Conservation (phyloP, 1,284 basidiomycete species). For the Volvariella surrecta region DNA sequence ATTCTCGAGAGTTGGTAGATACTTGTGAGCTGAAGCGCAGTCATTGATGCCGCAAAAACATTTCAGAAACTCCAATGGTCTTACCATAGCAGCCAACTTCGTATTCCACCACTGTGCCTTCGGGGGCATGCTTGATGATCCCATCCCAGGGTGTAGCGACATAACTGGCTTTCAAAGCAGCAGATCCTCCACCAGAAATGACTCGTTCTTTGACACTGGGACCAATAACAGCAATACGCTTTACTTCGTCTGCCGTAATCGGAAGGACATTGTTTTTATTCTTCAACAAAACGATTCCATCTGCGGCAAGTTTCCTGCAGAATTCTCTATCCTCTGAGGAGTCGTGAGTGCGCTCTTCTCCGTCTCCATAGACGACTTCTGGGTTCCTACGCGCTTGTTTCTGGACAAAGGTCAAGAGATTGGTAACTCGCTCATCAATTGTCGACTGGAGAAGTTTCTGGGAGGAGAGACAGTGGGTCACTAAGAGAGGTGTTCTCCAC, state of each 20-base stretch:
- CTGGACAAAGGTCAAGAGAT: slow-evolving; percentile 50
- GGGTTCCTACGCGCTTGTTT: slow-evolving; percentile 48
- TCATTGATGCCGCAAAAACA: slow-evolving; percentile 1
- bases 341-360: slow-evolving; percentile 49
- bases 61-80: slow-evolving; percentile 9
- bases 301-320: slow-evolving; percentile 48
- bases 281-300: slow-evolving; percentile 65
- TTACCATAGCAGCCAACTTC: slow-evolving; percentile 54
- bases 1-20: slow-evolving; percentile 52
- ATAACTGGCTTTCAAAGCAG: slow-evolving; percentile 63
- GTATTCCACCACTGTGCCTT: slow-evolving; percentile 38
- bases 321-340: slow-evolving; percentile 46
- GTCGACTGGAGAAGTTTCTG: slow-evolving; percentile 46
- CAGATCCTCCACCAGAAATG: slow-evolving; percentile 71
- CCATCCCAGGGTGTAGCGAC: slow-evolving; percentile 58
- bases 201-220: slow-evolving; percentile 59
- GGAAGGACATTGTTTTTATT: slow-evolving; percentile 55
- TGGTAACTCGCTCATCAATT: slow-evolving; percentile 47
- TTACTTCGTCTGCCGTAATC: slow-evolving; percentile 33
- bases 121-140: slow-evolving; percentile 36
- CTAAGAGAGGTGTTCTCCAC: slow-evolving; percentile 49
- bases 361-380: slow-evolving; percentile 58
- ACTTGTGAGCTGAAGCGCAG: slow-evolving; percentile 42
- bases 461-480: slow-evolving; percentile 46
- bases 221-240: slow-evolving; percentile 66